Evolutionary conservation across 78 protist genomes (phyloP), one percentile per base, ranked within the genome.

Genomic region (Dictyostelium citrinum): DNA sequence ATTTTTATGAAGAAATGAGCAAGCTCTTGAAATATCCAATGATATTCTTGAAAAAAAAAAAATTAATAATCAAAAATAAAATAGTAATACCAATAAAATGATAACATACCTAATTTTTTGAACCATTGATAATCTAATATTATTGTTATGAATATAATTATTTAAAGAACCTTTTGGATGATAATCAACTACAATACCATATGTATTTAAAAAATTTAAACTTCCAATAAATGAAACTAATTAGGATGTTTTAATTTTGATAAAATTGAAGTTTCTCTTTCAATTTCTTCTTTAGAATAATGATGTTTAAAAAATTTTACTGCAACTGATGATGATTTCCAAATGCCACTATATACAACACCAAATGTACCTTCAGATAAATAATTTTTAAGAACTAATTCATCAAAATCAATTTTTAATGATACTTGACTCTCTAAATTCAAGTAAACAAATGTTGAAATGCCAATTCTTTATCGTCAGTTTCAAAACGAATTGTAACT

Each of bases 11-110:
- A 91, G 83, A 60, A 49, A 91, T 7, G 43, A 29, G 33, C 83
- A 77, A 10, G 90, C 95, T 39, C 29, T 68, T 29, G 95, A 90
- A 61, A 82, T 91, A 46, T 91, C 95, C 3, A 91, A 12, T 41
- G 71, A 16, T 3, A 91, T 70, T 12, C 82, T 55, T 2, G 2
- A 9, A 16, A 16, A 16, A 49, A 16, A 49, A 20, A 55, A 51
- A 51, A 17, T 17, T 17, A 17, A 51, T 17, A 51, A 51, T 17
- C 0, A 51, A 55, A 55, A 55, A 55, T 20, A 55, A 20, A 20
- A 4, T 6, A 55, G 3, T 20, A 55, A 51, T 17, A 1, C 7
- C 0, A 51, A 17, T 51, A 4, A 51, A 14, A 49, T 49, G 5
- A 49, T 55, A 6, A 55, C 64, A 55, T 55, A 64, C 33, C 72